Base-by-base conservation (phyloP, 768 basidiomycete genomes). In the Mycena epipterygia region DNA sequence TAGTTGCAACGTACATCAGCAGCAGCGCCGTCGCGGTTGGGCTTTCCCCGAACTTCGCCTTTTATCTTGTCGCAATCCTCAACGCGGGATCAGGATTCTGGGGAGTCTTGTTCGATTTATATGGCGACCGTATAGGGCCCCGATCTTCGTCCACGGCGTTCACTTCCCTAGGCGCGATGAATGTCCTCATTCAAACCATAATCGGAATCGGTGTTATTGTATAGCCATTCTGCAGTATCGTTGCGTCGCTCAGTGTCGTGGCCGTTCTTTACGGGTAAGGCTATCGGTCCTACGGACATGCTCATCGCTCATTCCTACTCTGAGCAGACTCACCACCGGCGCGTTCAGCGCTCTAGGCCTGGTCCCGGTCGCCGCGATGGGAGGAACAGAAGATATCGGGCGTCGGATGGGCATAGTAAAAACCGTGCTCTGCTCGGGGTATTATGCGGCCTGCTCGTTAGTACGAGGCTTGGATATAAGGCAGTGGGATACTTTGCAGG, bases 401-500 rank as follows among this genome's bases (percentile, higher is more conserved):
- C 39, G 37, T 4, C 39, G 41, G 16, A 3, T 58, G 5, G 56
- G 41, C 12, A 42, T 14, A 7, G 9, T 42, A 4, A 42, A 19
- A 29, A 42, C 37, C 6, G 13, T 41, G 1, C n/a, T 58, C 17
- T 37, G 5, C 19, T 58, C 16, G 39, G 37, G 7, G 17, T 5
- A n/a, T 30, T 41, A 25, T 41, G 37, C 19, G 41, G 37, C 17
- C 37, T 58, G 16, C 53, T 55, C 21, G 29, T 13, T 2, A 27
- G 25, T 29, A 41, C 39, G 56, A 42, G 39, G 7, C 37, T 55
- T 5, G 53, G 56, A 42, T 42, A 42, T n/a, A 42, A 41, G 56
- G 39, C 56, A 8, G 56, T 42, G 23, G 56, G 56, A 16, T 42
- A 58, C n/a, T 58, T 58, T 42, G 21, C 56, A 57, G 56, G 56